Base-by-base conservation (phyloP, 805 yeast species). In the Monosporozyma solicola region DNA sequence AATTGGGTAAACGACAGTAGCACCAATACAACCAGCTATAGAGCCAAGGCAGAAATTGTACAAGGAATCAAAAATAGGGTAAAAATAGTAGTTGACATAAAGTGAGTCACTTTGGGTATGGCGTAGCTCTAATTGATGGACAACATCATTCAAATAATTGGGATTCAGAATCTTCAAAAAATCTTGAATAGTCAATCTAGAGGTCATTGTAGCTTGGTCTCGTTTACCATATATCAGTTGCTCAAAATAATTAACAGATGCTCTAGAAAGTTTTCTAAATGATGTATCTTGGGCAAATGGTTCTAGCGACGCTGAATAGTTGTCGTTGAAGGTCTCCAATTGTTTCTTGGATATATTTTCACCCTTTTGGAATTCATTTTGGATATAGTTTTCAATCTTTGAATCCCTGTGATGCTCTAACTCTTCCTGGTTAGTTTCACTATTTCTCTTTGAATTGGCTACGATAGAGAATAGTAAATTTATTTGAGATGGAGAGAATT, bases 1-100 rank as follows among this genome's bases (percentile, higher is more conserved):
- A 59, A 94, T 94, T 33, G 99, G 99, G 68, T 92, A 92, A 46
- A 92, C 99, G 15, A 86, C 87, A 5, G 97, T 88, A n/a, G 99
- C 97, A 57, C 99, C 99, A 70, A 92, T 83, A 61, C 97, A 94
- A 54, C 99, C 99, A 33, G 99, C 98, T 50, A 91, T 78, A 3
- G 97, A 89, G 16, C 99, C 99, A 54, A 92, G 74, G 32, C 86
- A 73, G 70, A 92, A 92, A 54, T 95, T 89, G 71, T 91, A 88
- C 53, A 84, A 77, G 8, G 96, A 87, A 65, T 87, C 95, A 57
- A 92, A 88, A 50, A 92, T 83, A 60, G 86, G 80, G 75, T 72
- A 77, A 50, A 78, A 72, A 52, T 67, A 72, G 53, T 67, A 72
- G 51, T 70, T 72, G 20, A 71, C 64, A 52, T 66, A 65, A 20